Base-by-base conservation (phyloP, 2,329 filamentous ascomycete species). In the Cadophora sp. region DNA sequence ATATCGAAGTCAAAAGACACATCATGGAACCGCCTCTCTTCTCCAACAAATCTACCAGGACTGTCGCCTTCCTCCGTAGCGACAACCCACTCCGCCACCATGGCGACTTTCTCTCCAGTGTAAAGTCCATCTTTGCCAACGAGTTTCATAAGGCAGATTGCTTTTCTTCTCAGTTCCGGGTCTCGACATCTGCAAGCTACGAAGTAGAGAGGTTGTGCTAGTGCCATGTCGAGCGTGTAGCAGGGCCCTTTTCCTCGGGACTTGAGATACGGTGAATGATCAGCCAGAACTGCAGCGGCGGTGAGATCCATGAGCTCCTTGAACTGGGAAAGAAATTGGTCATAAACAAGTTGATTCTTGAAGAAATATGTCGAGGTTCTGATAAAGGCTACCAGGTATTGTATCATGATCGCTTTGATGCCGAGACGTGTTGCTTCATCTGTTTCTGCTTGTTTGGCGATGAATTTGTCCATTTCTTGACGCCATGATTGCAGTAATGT, bases 111-210 rank as follows among this genome's bases (percentile, higher is more conserved):
- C 24, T 33, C 50, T 9, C 59, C 67, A 14, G 55, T 64, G 47
- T 64, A 66, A 1, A 66, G 13, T 8, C 59, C 61, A 8, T 59
- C 48, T 20, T 47, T 64, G 9, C 64, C 61, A 2, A 68, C 64
- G 16, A 56, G 45, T 20, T 56, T 62, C 67, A 68, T 61, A 11
- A 62, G 41, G 13, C 50, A 41, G n/a, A 65, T 64, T 9, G 64
- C 60, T 18, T 50, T 20, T 27, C 43, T 56, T 48, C 60, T 59
- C 30, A 68, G 20, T 3, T 13, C 7, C 14, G 50, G n/a, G 20
- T 68, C 64, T 47, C 66, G 43, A 59, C 66, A 68, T 43, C 66
- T 64, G 3, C 51, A 48, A 8, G 48, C 56, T 6, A 64, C 51
- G 39, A 66, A 65, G 36, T 47, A 65, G 18, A 68, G 61, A 3